Conservation (phyloP, 495 filamentous ascomycete species). For the Tuber melanosporum region DNA sequence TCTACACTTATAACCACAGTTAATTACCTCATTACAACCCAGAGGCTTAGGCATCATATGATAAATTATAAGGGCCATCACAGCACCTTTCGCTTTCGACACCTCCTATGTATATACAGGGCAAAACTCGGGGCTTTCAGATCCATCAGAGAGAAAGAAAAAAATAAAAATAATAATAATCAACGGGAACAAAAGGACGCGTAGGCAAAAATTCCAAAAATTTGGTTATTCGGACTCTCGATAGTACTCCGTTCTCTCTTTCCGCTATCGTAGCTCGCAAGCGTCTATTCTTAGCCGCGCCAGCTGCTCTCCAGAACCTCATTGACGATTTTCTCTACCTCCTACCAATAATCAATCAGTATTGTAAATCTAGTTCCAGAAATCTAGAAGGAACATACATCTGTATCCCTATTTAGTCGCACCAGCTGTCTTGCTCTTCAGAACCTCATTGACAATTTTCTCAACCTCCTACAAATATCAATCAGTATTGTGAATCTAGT, state of each 20-base stretch:
- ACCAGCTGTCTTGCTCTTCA: conserved; percentile 35
- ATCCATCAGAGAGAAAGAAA: background rate
- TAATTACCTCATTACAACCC: background rate
- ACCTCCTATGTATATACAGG: background rate
- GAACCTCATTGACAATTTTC: conserved; percentile 28
- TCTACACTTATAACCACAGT: background rate
- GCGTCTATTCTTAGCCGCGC: conserved; percentile 13
- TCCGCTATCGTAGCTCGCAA: background rate
- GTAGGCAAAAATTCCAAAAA: background rate
- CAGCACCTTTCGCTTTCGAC: background rate
- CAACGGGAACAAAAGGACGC: background rate
- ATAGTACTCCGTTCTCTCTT: background rate
- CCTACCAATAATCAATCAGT: conserved; percentile 21
- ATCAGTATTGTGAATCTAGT: conserved; percentile 11
- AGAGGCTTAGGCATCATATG: background rate
- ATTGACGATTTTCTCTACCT: conserved; percentile 36
- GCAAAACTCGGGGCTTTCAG: background rate
- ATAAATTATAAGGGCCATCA: background rate
- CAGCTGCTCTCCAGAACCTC: conserved; percentile 27
- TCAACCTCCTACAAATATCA: conserved; percentile 30
- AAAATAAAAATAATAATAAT: background rate
- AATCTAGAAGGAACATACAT: conserved; percentile 23
- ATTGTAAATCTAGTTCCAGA: background rate
- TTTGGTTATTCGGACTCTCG: background rate
- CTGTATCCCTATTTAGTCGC: conserved; percentile 26